Percentiles rank a stretch among this genome's conserved stretches.
These are phyloP conservation scores for Venturia pyrina DNA, from an alignment of 2,329 filamentous ascomycete species.

Conservation along the genomic window DNA sequence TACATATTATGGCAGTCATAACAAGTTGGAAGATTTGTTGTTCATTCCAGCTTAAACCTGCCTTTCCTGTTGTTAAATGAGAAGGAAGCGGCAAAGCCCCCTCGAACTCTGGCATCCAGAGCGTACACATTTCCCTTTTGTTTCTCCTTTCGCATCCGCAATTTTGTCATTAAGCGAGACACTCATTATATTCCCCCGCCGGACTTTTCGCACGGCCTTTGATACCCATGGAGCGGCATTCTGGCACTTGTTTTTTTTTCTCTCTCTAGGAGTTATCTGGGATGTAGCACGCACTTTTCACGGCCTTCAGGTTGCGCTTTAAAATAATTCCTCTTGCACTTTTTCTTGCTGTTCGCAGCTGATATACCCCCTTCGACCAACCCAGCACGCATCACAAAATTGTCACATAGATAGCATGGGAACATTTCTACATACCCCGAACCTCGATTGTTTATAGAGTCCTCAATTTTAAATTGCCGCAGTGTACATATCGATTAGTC, in stretches of 20 bases:
- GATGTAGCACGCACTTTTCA: not conserved
- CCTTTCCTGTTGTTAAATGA: too few relatives aligned
- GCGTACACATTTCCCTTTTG: too few relatives aligned
- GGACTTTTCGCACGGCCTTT: not conserved
- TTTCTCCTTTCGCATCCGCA: not conserved
- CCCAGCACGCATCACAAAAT: not conserved
- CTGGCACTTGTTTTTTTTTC: not conserved
- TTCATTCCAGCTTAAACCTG: too few relatives aligned
- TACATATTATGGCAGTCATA: not conserved
- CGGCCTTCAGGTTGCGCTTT: not conserved
- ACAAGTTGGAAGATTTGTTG: not conserved
- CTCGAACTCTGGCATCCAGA: too few relatives aligned
- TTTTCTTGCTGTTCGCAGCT: not conserved
- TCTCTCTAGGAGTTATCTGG: not conserved
- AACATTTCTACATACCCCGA: not conserved
- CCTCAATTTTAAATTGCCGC: not conserved
- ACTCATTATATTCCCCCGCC: slow-evolving; percentile 6
- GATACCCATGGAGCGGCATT: slow-evolving; percentile 6
- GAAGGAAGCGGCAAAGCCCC: too few relatives aligned
- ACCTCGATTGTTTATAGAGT: not conserved
- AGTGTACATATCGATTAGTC: not conserved
- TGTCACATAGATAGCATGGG: not conserved
- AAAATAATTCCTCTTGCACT: not conserved
- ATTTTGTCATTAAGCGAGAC: not conserved
- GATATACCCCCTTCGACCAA: not conserved